These are phyloP conservation scores for Cyberlindnera misumaiensis DNA, from an alignment of 805 yeast species.

Conservation along the genomic window DNA sequence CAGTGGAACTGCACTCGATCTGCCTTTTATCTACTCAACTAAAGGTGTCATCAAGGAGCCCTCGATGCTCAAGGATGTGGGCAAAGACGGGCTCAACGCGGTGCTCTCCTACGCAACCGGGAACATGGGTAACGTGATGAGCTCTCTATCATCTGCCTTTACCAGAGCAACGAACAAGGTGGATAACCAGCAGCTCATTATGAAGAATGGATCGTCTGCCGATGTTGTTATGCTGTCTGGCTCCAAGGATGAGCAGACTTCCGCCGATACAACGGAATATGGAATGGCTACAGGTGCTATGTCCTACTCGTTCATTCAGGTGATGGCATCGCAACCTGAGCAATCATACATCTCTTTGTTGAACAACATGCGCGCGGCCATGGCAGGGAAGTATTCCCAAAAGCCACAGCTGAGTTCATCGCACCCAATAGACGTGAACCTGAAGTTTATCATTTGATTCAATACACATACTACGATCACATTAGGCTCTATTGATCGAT, in stretches of 20 bases:
- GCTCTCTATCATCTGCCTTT: slow-evolving; percentile 16
- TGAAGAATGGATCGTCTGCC: slow-evolving; percentile 52
- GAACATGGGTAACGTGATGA: slow-evolving; percentile 35
- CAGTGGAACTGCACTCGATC: slow-evolving; percentile 65
- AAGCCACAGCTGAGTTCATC: slow-evolving; percentile 66
- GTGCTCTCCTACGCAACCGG: slow-evolving; percentile 47
- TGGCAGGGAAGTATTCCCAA: slow-evolving; percentile 55
- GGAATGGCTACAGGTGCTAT: slow-evolving; percentile 70
- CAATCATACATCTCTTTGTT: slow-evolving; percentile 56
- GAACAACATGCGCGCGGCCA: slow-evolving; percentile 52
- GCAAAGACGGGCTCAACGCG: slow-evolving; percentile 49
- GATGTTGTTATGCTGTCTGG: slow-evolving; percentile 64
- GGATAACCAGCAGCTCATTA: slow-evolving; percentile 29
- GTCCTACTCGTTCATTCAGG: slow-evolving; percentile 62
- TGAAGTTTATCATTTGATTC: slow-evolving; percentile 27
- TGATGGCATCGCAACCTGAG: slow-evolving; percentile 44
- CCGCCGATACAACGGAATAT: slow-evolving; percentile 58
- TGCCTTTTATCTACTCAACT: slow-evolving; percentile 65
- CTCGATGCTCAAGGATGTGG: slow-evolving; percentile 59
- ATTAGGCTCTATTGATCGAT: not conserved
- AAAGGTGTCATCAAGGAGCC: slow-evolving; percentile 71
- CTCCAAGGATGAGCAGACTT: slow-evolving; percentile 54
- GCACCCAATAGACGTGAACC: slow-evolving; percentile 56
- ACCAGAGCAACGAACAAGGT: slow-evolving; percentile 16
- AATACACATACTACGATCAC: no score